A percentile compares a stretch with the other conserved stretches of the same genome.
phyloP scores from a whole-genome alignment of 2,329 filamentous ascomycete species.

The Teratosphaeria zuluensis region DNA sequence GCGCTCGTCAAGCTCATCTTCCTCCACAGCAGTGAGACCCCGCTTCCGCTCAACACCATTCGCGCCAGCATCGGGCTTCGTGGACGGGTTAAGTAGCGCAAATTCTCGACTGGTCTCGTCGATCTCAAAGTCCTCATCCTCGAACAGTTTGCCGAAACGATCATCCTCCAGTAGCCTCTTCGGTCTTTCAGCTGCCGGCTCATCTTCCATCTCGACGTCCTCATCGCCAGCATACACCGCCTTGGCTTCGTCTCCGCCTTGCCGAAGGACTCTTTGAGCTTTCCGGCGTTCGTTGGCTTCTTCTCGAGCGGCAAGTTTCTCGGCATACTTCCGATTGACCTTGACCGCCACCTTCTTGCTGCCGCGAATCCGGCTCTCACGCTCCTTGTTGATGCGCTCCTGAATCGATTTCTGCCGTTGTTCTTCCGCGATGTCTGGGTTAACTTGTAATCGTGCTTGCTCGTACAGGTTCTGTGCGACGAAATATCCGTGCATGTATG shows the following conservation, averaged over 20 bases:
- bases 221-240: constrained; percentile 8
- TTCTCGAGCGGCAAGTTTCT: constrained; percentile 55
- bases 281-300: constrained; percentile 51
- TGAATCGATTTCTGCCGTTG: constrained; percentile 84
- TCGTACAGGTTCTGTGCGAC: constrained; percentile 92
- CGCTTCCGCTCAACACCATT: constrained; percentile 24
- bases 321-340: constrained; percentile 71
- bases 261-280: constrained; percentile 44
- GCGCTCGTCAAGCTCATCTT: constrained; percentile 44
- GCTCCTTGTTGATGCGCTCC: constrained; percentile 92
- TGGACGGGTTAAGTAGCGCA: constrained; percentile 79
- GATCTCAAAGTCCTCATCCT: constrained; percentile 85
- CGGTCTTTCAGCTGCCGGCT: constrained; percentile 19
- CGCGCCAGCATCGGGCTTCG: constrained; percentile 34
- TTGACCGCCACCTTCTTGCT: constrained; percentile 85
- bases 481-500: constrained; percentile 99
- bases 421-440: constrained; percentile 89
- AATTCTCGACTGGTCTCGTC: constrained; percentile 87
- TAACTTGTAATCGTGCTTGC: constrained; percentile 82
- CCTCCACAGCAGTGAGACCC: constrained; percentile 50
- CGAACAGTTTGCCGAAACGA: constrained; percentile 81
- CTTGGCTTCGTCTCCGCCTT: constrained; percentile 44
- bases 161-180: constrained; percentile 63
- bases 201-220: constrained; percentile 45
- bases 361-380: constrained; percentile 86